A percentile compares a stretch with the other conserved stretches of the same genome.
Conservation (phyloP, 306 rosid species). For the Malus sylvestris region DNA sequence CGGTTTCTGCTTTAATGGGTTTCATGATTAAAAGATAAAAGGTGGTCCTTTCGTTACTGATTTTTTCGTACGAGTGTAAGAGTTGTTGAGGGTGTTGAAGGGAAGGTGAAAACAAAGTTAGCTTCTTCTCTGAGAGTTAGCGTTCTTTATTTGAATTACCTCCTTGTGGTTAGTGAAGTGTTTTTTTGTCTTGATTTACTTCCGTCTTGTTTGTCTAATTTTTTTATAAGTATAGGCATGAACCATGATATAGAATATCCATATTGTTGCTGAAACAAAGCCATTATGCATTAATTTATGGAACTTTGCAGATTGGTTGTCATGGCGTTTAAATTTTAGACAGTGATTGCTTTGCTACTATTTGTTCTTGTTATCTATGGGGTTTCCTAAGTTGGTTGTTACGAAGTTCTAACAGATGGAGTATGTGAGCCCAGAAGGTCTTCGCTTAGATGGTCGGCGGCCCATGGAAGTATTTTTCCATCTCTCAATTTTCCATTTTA, state of each 20-base stretch:
- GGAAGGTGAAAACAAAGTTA: background rate
- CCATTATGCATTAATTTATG: background rate
- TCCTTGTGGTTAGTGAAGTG: background rate
- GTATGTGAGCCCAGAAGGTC: slow-evolving; percentile 86
- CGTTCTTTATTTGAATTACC: background rate
- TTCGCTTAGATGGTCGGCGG: slow-evolving; percentile 87
- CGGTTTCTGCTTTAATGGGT: slow-evolving; percentile 17
- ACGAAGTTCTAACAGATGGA: slow-evolving; percentile 41
- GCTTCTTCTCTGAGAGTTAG: background rate
- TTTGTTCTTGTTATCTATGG: background rate
- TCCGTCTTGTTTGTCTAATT: background rate
- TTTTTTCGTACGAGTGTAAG: background rate
- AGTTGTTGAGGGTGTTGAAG: slow-evolving; percentile 1
- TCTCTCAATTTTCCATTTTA: background rate
- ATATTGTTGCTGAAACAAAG: background rate
- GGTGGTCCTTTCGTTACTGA: slow-evolving; percentile 1
- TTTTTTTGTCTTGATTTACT: background rate
- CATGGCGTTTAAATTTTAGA: background rate
- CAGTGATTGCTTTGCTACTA: background rate
- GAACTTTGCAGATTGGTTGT: background rate
- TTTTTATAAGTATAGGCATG: background rate
- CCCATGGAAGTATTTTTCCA: slow-evolving; percentile 33
- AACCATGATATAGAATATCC: background rate
- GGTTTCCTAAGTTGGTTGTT: background rate
- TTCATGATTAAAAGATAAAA: slow-evolving; percentile 3